A percentile compares a stretch with the other conserved stretches of the same genome.
Evolutionary conservation across 2,329 filamentous ascomycete genomes (phyloP).

Genomic region (Lasiodiplodia sp.): DNA sequence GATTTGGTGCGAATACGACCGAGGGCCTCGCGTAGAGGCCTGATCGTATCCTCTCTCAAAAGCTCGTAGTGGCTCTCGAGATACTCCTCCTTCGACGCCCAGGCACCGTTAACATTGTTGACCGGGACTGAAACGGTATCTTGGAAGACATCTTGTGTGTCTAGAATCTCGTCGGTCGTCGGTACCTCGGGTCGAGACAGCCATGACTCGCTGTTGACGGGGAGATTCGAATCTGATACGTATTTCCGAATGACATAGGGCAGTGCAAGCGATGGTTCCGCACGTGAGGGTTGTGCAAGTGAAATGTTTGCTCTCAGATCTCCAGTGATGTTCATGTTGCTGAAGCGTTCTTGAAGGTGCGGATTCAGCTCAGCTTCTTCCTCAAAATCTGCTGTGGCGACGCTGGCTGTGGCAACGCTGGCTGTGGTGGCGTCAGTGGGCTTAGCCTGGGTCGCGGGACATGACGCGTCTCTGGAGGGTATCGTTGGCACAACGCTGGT

Average conservation of each 20-base stretch:
- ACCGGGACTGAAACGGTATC: slow-evolving; percentile 30
- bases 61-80: slow-evolving; percentile 77
- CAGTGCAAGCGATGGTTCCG: neutral
- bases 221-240: neutral
- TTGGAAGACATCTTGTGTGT: slow-evolving; percentile 16
- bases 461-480: too few relatives aligned
- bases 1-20: slow-evolving; percentile 61
- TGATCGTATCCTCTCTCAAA: slow-evolving; percentile 75
- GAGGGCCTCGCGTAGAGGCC: slow-evolving; percentile 73
- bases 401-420: too few relatives aligned
- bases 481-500: too few relatives aligned
- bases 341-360: neutral
- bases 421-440: neutral
- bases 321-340: neutral
- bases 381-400: neutral
- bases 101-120: slow-evolving; percentile 57
- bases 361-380: neutral
- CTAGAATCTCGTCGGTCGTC: slow-evolving; percentile 60
- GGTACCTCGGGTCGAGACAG: slow-evolving; percentile 62
- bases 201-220: slow-evolving; percentile 5
- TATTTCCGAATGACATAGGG: neutral
- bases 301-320: neutral
- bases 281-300: neutral
- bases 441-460: too few relatives aligned
- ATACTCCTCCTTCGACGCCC: slow-evolving; percentile 69